These are phyloP conservation scores for Lodderomyces metapsilosis DNA, from an alignment of 1,139 yeast genomes.

Conservation along the genomic window DNA sequence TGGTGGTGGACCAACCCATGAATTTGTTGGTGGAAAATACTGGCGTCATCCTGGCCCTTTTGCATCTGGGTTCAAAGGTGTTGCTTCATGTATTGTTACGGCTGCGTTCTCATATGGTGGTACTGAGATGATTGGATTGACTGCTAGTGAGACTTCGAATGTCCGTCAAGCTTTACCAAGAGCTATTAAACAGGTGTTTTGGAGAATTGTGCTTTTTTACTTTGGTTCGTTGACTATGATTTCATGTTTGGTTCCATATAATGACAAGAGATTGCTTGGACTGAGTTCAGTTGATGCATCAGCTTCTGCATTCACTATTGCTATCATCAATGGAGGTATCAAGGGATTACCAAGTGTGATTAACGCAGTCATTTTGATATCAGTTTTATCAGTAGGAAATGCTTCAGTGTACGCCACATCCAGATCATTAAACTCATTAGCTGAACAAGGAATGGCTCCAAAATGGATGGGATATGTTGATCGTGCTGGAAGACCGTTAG, in stretches of 20 bases:
- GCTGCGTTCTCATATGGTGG: conserved; percentile 46
- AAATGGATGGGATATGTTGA: conserved; percentile 38
- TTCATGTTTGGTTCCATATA: conserved; percentile 37
- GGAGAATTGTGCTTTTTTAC: conserved; percentile 45
- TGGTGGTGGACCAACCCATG: conserved; percentile 40
- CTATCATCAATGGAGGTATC: conserved; percentile 54
- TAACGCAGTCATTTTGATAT: conserved; percentile 42
- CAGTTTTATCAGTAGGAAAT: conserved; percentile 45
- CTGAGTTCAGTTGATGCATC: conserved; percentile 27
- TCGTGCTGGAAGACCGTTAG: conserved; percentile 42
- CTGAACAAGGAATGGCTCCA: conserved; percentile 47
- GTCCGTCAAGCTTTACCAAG: conserved; percentile 38
- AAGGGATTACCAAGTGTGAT: conserved; percentile 44
- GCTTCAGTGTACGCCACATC: conserved; percentile 47
- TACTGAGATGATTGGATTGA: conserved; percentile 41
- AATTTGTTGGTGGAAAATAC: conserved; percentile 36
- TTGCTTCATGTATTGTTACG: conserved; percentile 39
- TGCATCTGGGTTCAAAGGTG: conserved; percentile 45
- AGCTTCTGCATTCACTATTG: conserved; percentile 31
- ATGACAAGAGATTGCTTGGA: conserved; percentile 28
- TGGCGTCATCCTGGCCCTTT: conserved; percentile 45
- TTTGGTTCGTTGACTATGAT: conserved; percentile 38
- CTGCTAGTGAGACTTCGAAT: conserved; percentile 42
- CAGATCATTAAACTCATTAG: conserved; percentile 39
- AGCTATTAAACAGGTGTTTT: conserved; percentile 45